These are phyloP conservation scores for Nitzschia inconspicua DNA, from an alignment of 108 stramenopile genomes.

Conservation along the genomic window DNA sequence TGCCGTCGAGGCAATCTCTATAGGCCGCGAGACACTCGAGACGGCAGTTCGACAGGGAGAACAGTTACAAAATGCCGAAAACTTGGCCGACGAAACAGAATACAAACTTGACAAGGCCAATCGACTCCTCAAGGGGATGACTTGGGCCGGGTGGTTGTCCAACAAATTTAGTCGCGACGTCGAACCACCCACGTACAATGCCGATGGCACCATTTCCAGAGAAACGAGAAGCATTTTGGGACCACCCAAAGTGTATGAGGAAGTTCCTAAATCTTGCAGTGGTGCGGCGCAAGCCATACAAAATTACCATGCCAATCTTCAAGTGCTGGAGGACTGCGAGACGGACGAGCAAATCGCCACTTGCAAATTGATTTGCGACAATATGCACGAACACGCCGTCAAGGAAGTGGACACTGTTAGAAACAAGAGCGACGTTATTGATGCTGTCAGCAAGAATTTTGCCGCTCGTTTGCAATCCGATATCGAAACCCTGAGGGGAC, in stretches of 20 bases:
- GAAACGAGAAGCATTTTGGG: neutral
- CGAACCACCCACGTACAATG: slow-evolving; percentile 24
- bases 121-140: slow-evolving; percentile 53
- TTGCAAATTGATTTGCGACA: slow-evolving; percentile 42
- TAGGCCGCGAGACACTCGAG: slow-evolving; percentile 50
- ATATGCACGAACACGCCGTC: slow-evolving; percentile 37
- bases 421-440: neutral
- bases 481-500: slow-evolving; percentile 17
- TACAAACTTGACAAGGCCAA: slow-evolving; percentile 48
- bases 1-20: slow-evolving; percentile 40
- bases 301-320: slow-evolving; percentile 52
- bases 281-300: slow-evolving; percentile 46
- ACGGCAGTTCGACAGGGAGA: slow-evolving; percentile 44
- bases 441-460: slow-evolving; percentile 18
- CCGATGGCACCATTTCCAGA: neutral
- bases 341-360: slow-evolving; percentile 47
- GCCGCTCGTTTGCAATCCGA: slow-evolving; percentile 11
- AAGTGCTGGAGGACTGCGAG: slow-evolving; percentile 51
- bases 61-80: slow-evolving; percentile 37
- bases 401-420: slow-evolving; percentile 5
- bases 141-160: slow-evolving; percentile 60
- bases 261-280: slow-evolving; percentile 22
- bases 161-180: slow-evolving; percentile 50
- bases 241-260: slow-evolving; percentile 36
- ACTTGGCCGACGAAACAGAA: slow-evolving; percentile 39